Percentiles rank a stretch among this genome's conserved stretches.
phyloP scores from a whole-genome alignment of 495 filamentous ascomycete genomes.

The Hypomontagnella submonticulosa region DNA sequence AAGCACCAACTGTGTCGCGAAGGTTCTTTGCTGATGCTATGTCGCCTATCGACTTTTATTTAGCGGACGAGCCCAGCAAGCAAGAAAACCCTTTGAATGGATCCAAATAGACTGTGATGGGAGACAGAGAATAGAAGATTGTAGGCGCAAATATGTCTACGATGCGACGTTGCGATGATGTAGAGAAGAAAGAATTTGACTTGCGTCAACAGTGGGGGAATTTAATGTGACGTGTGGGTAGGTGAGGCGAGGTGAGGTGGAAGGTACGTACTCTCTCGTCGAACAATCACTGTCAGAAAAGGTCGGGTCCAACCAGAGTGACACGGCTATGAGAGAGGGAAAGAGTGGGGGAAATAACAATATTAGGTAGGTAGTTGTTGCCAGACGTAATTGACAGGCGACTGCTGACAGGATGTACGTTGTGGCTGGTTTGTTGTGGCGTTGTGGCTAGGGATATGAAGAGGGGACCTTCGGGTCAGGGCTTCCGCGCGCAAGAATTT shows the following conservation, averaged over 20 bases:
- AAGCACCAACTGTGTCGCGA: slow-evolving; percentile 35
- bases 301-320: slow-evolving; percentile 34
- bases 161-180: slow-evolving; percentile 33
- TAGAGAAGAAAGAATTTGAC: slow-evolving; percentile 36
- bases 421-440: slow-evolving; percentile 48
- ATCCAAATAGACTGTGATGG: slow-evolving; percentile 20
- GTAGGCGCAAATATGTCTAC: neutral
- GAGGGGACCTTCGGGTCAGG: slow-evolving; percentile 60
- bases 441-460: slow-evolving; percentile 52
- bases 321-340: slow-evolving; percentile 30
- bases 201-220: slow-evolving; percentile 21
- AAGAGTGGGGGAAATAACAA: slow-evolving; percentile 19
- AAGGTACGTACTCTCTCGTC: slow-evolving; percentile 42
- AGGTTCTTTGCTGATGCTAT: slow-evolving; percentile 31
- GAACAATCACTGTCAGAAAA: slow-evolving; percentile 32
- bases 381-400: slow-evolving; percentile 51
- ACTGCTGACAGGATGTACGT: slow-evolving; percentile 47
- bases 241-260: slow-evolving; percentile 11
- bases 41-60: slow-evolving; percentile 29
- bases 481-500: slow-evolving; percentile 58
- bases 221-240: slow-evolving; percentile 28
- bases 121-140: slow-evolving; percentile 1
- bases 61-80: slow-evolving; percentile 31
- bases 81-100: slow-evolving; percentile 24
- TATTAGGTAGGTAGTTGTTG: slow-evolving; percentile 13